A percentile compares a stretch with the other conserved stretches of the same genome.
Evolutionary conservation across 345 rosid genomes (phyloP).

Genomic region (Eutrema yunnanense): DNA sequence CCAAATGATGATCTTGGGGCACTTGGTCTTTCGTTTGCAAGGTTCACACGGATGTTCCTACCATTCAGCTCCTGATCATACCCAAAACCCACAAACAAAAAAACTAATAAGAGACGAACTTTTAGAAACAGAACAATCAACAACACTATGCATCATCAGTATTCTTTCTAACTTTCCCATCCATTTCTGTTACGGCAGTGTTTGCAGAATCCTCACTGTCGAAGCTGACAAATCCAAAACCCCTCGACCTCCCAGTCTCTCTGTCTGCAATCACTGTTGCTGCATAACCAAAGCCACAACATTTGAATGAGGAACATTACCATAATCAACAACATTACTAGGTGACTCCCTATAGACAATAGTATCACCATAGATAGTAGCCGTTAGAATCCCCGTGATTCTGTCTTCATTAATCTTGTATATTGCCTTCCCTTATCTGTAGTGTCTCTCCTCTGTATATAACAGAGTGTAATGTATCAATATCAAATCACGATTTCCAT

Average conservation of each 20-base stretch:
- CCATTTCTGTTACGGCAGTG: conserved; percentile 53
- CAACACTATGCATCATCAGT: background rate
- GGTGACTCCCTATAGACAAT: background rate
- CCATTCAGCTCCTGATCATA: conserved; percentile 47
- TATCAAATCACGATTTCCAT: no score
- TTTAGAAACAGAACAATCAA: background rate
- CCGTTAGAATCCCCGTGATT: no score
- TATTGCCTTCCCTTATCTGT: no score
- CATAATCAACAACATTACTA: background rate
- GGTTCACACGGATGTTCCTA: conserved; percentile 52
- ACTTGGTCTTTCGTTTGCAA: conserved; percentile 41
- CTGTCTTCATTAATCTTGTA: no score
- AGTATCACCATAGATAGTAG: no score
- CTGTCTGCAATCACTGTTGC: conserved; percentile 52
- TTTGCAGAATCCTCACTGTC: conserved; percentile 38
- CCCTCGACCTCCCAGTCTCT: conserved; percentile 65
- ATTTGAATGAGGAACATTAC: background rate
- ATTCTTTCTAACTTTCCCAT: conserved; percentile 49
- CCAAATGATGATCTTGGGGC: conserved; percentile 27
- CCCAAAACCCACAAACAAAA: background rate
- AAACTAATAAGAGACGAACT: background rate
- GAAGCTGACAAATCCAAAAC: conserved; percentile 61
- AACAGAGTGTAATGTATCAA: no score
- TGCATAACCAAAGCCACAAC: conserved; percentile 17
- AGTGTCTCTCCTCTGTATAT: no score